These are phyloP conservation scores for Notholithocarpus densiflorus DNA, from an alignment of 306 rosid species.

Conservation along the genomic window DNA sequence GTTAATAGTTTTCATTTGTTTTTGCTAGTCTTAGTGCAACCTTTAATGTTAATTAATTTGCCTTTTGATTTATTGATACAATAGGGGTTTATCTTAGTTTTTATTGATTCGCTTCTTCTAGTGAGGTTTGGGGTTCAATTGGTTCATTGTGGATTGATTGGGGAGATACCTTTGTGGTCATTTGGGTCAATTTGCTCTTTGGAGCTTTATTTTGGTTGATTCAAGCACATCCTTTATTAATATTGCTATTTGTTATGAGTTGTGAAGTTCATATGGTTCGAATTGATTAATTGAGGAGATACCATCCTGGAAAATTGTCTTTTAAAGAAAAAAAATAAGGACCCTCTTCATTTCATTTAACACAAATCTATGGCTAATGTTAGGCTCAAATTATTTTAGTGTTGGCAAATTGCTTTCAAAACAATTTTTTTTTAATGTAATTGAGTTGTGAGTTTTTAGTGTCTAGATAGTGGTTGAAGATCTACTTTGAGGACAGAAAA, in stretches of 20 bases:
- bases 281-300: conserved; percentile 1
- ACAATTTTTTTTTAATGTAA: no score
- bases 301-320: neutral
- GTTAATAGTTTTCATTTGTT: no score
- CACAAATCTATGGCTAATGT: no score
- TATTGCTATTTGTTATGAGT: neutral
- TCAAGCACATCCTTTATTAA: neutral
- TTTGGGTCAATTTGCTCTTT: neutral
- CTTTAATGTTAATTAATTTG: neutral
- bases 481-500: no score
- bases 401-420: no score
- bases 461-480: no score
- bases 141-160: neutral
- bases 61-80: neutral
- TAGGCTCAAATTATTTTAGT: no score
- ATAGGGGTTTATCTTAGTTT: neutral
- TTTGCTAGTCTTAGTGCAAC: no score
- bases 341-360: no score
- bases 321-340: neutral
- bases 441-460: no score
- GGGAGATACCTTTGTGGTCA: neutral
- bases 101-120: neutral
- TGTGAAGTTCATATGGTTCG: neutral
- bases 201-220: neutral
- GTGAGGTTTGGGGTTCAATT: conserved; percentile 1